Base-by-base conservation (phyloP, 805 yeast genomes). In the Starmerella potacharoeniae region DNA sequence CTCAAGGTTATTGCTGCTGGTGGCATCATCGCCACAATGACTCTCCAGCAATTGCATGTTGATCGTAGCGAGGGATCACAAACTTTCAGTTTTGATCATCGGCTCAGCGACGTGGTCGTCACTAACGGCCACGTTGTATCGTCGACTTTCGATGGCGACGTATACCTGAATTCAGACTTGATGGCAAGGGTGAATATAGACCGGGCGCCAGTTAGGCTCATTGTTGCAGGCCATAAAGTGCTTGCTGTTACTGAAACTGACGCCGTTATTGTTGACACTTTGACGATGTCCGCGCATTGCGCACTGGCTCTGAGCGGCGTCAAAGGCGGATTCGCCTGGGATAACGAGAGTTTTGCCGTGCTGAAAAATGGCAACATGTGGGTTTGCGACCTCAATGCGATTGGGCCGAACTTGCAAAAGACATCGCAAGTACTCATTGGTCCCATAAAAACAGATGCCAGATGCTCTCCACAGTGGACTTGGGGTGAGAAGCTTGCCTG, bases 301-400 rank as follows among this genome's bases (percentile, higher is more conserved):
- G 49, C 49, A 14, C 10, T 34, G 17, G 40, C 49, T 14, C 16
- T 46, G 3, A 17, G 39, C 8, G 49, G 49, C 13, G 29, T 13
- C 2, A 31, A 46, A 2, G 49, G 40, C 5, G 49, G 49, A 10
- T 46, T 46, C 22, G 7, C 49, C 7, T 33, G 31, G 30, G 49
- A 46, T n/a, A 16, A 34, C 9, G 30, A 16, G 16, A 34, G 31
- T 7, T 34, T 46, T 17, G 49, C 49, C 9, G 40, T 46, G 1
- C 39, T 46, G 9, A 46, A 34, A 34, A 46, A 46, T 22, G 49
- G 49, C 5, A 46, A 28, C n/a, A 46, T 46, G 49, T 46, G 49
- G 49, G 49, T 46, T 6, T 46, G 49, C 30, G 49, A 46, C 16
- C 39, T 46, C n/a, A 22, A 22, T 10, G n/a, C 34, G n/a, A 34